Conservation (phyloP, 768 basidiomycete genomes). For the Boletellus ananiceps region DNA sequence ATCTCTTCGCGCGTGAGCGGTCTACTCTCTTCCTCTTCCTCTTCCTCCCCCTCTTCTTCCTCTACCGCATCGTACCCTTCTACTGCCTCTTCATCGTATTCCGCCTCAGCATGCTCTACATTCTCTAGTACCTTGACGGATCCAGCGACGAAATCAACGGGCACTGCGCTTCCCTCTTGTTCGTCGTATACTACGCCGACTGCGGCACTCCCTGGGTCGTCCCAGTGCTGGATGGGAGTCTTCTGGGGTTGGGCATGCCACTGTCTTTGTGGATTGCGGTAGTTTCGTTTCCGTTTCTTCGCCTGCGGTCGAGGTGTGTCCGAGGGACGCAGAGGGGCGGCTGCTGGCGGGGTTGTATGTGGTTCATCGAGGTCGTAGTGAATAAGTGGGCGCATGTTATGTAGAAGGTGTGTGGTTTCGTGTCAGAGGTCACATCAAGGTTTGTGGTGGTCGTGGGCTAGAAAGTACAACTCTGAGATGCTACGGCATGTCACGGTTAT, state of each 20-base stretch:
- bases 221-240: slow-evolving; percentile 38
- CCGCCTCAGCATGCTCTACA: slow-evolving; percentile 9
- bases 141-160: neutral
- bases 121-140: neutral
- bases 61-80: slow-evolving; percentile 25
- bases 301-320: slow-evolving; percentile 31
- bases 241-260: slow-evolving; percentile 2
- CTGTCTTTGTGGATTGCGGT: slow-evolving; percentile 12
- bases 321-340: neutral
- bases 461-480: too few relatives aligned
- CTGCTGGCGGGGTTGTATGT: neutral
- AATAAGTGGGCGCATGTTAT: slow-evolving; percentile 27
- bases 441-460: too few relatives aligned
- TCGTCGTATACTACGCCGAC: slow-evolving; percentile 33
- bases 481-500: too few relatives aligned
- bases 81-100: slow-evolving; percentile 20
- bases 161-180: slow-evolving; percentile 3
- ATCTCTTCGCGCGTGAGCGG: slow-evolving; percentile 69
- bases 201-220: slow-evolving; percentile 33
- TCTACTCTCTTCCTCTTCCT: slow-evolving; percentile 50
- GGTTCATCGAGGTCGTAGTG: slow-evolving; percentile 26
- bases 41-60: slow-evolving; percentile 35
- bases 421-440: too few relatives aligned
- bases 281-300: slow-evolving; percentile 48
- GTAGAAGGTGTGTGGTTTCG: neutral